Conservation (phyloP, 164 flowering plant genomes). For the Umbellularia californica region DNA sequence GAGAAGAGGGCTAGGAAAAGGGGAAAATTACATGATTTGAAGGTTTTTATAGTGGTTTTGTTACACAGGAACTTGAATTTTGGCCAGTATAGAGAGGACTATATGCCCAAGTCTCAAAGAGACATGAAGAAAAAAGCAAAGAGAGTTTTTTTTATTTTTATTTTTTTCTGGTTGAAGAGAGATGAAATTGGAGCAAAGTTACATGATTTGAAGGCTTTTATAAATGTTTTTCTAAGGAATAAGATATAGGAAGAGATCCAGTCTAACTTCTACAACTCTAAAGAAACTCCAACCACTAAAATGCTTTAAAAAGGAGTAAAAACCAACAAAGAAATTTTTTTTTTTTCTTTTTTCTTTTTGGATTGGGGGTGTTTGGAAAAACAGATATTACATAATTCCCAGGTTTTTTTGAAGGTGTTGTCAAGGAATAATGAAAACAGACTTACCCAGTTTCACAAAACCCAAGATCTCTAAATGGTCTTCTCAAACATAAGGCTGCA, state of each 20-base stretch:
- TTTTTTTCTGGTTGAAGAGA: not conserved
- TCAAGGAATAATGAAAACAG: constrained; percentile 11
- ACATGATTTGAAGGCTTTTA: constrained; percentile 22
- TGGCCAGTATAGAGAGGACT: constrained; percentile 10
- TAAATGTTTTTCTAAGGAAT: constrained; percentile 18
- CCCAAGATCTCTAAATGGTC: not conserved
- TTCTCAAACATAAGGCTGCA: not conserved
- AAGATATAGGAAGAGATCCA: constrained; percentile 7
- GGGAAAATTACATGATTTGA: constrained; percentile 32
- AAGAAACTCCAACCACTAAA: not conserved
- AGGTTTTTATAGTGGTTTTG: constrained; percentile 31
- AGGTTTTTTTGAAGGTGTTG: constrained; percentile 17
- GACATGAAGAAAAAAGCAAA: not conserved
- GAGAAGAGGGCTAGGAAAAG: not conserved
- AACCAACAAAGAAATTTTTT: not conserved
- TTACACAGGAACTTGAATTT: constrained; percentile 14
- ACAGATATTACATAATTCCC: constrained; percentile 18
- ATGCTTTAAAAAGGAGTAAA: not conserved
- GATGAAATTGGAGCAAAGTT: constrained; percentile 3
- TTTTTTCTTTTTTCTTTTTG: constrained; percentile 11
- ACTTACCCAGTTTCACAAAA: constrained; percentile 19
- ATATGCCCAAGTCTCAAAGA: not conserved
- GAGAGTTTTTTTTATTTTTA: not conserved
- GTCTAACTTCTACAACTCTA: constrained; percentile 3
- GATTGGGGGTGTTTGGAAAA: not conserved